These are phyloP conservation scores for Oenanthe sinensis DNA, from an alignment of 129 eudicot species.

Conservation along the genomic window DNA sequence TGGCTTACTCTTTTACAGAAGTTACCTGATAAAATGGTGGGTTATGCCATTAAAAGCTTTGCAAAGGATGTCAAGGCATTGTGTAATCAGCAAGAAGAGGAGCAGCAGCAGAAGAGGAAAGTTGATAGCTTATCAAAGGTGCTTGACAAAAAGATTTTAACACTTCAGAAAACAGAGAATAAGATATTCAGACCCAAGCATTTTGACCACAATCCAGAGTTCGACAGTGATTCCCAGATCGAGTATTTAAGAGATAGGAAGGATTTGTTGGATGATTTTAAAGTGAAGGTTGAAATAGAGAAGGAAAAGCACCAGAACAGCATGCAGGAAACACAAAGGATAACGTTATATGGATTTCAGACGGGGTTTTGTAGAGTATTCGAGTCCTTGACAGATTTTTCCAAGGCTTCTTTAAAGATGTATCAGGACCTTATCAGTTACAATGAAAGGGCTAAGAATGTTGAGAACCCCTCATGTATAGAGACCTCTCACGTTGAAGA, in stretches of 20 bases:
- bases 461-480: conserved; percentile 28
- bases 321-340: conserved; percentile 90
- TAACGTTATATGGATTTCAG: conserved; percentile 68
- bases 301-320: conserved; percentile 69
- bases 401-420: conserved; percentile 59
- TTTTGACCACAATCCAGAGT: conserved; percentile 36
- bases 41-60: conserved; percentile 61
- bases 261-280: conserved; percentile 52
- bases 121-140: conserved; percentile 74
- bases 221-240: conserved; percentile 27
- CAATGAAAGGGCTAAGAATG: conserved; percentile 29
- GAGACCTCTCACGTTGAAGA: conserved; percentile 29
- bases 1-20: conserved; percentile 66
- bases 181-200: conserved; percentile 39
- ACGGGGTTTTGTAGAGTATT: conserved; percentile 74
- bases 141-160: conserved; percentile 60
- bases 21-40: conserved; percentile 67
- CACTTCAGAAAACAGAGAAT: conserved; percentile 68
- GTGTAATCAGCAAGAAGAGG: conserved; percentile 82
- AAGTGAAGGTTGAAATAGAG: conserved; percentile 60
- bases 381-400: conserved; percentile 64
- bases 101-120: conserved; percentile 78
- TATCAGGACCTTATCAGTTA: conserved; percentile 45
- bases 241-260: conserved; percentile 59
- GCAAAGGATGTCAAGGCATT: conserved; percentile 66